These are phyloP conservation scores for Fusarium caatingaense DNA, from an alignment of 2,329 filamentous ascomycete genomes.

Conservation along the genomic window DNA sequence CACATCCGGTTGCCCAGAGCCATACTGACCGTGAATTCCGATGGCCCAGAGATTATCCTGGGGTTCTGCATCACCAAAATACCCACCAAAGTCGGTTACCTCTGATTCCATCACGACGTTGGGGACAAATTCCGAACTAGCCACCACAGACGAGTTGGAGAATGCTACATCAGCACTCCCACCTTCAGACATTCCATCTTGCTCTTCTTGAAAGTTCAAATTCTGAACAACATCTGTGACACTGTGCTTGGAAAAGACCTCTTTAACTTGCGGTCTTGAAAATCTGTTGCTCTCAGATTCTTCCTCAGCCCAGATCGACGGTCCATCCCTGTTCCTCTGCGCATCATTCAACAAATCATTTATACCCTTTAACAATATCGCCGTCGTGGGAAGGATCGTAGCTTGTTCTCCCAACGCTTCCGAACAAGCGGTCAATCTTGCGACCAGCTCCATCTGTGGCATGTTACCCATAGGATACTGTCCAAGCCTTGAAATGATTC, in stretches of 20 bases:
- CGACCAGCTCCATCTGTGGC: not conserved
- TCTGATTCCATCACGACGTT: not conserved
- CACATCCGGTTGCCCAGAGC: slow-evolving; percentile 10
- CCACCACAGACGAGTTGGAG: not conserved
- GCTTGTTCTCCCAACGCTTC: slow-evolving; percentile 6
- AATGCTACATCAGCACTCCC: not conserved
- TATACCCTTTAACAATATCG: slow-evolving; percentile 17
- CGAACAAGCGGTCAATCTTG: not conserved
- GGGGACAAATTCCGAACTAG: not conserved
- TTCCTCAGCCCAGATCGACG: slow-evolving; percentile 26
- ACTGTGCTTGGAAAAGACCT: slow-evolving; percentile 25
- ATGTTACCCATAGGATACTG: slow-evolving; percentile 23
- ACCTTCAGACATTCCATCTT: not conserved
- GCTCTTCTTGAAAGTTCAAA: slow-evolving; percentile 1
- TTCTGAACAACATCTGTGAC: slow-evolving; percentile 15
- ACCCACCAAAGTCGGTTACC: not conserved
- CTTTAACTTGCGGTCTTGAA: not conserved
- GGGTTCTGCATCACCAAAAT: not conserved
- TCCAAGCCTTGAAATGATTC: slow-evolving; percentile 25
- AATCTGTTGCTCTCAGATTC: slow-evolving; percentile 3
- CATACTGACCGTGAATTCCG: slow-evolving; percentile 5
- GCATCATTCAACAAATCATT: slow-evolving; percentile 15
- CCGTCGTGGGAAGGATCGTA: not conserved
- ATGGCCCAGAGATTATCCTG: not conserved
- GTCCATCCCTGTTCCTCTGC: not conserved